Conservation (phyloP, 495 filamentous ascomycete genomes). For the Podospora tetraspora region DNA sequence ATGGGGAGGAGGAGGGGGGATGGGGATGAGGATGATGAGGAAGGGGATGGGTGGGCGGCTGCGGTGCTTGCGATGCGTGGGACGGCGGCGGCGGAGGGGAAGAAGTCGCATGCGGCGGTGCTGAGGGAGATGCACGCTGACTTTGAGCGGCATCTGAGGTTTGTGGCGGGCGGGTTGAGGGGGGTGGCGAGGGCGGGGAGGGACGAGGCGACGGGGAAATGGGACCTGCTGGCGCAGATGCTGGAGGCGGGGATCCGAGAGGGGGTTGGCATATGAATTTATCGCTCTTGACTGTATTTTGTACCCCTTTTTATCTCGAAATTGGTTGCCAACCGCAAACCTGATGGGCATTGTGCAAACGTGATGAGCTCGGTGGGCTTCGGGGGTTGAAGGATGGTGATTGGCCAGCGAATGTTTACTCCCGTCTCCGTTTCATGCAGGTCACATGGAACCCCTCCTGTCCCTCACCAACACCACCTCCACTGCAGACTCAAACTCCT, state of each 20-base stretch:
- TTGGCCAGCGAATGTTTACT: neutral
- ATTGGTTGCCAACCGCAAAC: too few relatives aligned
- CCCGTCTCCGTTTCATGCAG: neutral
- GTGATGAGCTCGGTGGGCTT: neutral
- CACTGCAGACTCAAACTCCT: neutral
- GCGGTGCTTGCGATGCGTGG: neutral
- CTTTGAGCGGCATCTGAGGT: conserved; percentile 48
- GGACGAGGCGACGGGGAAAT: conserved; percentile 45
- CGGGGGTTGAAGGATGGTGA: neutral
- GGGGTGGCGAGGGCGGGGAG: conserved; percentile 56
- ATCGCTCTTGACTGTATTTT: neutral
- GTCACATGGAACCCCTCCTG: neutral
- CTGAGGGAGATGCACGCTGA: conserved; percentile 42
- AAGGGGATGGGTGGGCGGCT: conserved; percentile 26
- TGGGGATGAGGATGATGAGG: conserved; percentile 34
- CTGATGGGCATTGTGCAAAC: neutral
- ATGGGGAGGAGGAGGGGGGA: conserved; percentile 24
- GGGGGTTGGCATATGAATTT: neutral
- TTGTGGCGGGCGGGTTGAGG: conserved; percentile 50
- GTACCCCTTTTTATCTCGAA: neutral
- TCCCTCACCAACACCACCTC: neutral
- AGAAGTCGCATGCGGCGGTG: conserved; percentile 34
- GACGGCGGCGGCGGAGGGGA: conserved; percentile 7
- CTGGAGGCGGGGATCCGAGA: conserved; percentile 46
- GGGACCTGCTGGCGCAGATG: conserved; percentile 57